Base-by-base conservation (phyloP, 2,329 filamentous ascomycete species). In the Apiospora sp. region DNA sequence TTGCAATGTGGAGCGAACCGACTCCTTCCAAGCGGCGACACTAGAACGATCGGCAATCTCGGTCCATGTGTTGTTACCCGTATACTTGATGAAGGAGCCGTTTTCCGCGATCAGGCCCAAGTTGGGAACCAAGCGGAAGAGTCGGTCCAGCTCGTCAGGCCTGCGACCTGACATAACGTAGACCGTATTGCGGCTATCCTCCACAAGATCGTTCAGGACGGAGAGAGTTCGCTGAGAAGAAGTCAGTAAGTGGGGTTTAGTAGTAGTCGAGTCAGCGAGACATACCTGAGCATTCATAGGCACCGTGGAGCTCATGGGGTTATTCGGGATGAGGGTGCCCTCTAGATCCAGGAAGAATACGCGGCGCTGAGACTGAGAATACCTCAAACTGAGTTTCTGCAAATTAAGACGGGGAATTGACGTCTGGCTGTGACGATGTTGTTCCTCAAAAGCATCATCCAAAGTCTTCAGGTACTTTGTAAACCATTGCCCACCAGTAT, bases 321-420 rank as follows among this genome's bases (percentile, higher is more conserved):
- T 94, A 89, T 94, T 96, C 71, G 92, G 94, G 61, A 96, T 94
- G 10, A 98, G 86, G 0, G 96, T 98, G 64, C 95, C 96, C 82
- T 98, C 96, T 79, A 98, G 97, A 79, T 98, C 96, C 64, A 98
- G 87, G 75, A 98, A 92, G 82, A 98, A 96, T 2, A 98, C 87
- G 22, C 95, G 91, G 27, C 90, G 89, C 58, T 90, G 82, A 0
- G 93, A 89, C 12, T 85, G 81, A 73, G 88, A 85, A 81, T 98
- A 98, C 74, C 90, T 87, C 68, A 90, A 84, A 2, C 87, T 84
- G 1, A 98, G 85, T 0, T 86, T 84, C 61, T 86, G 88, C 30
- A 95, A 84, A 2, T 93, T 95, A 3, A 98, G 87, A 1, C 96
- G 92, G 27, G 96, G 96, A 13, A 98, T 94, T 0, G 94, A 93